Conservation (phyloP, 345 rosid genomes). For the Cochlearia excelsa region DNA sequence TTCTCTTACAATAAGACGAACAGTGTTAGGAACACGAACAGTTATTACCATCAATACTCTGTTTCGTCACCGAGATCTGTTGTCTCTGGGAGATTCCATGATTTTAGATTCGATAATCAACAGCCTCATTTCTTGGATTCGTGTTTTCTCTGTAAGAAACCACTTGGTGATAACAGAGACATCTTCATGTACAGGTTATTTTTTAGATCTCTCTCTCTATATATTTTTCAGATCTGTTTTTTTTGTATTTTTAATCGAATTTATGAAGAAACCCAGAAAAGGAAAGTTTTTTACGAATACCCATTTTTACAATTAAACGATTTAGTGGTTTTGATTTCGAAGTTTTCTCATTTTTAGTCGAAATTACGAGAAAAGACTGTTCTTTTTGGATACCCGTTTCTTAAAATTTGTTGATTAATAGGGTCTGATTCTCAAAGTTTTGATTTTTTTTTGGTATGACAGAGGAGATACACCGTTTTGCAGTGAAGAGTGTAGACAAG, state of each 20-base stretch:
- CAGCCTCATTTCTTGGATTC: constrained; percentile 65
- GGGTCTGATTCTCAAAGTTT: constrained; percentile 25
- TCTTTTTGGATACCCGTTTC: neutral
- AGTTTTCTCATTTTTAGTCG: neutral
- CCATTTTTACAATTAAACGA: neutral
- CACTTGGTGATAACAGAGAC: constrained; percentile 62
- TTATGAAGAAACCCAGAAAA: neutral
- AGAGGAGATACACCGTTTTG: constrained; percentile 93
- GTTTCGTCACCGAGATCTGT: constrained; percentile 57
- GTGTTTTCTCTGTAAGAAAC: constrained; percentile 72
- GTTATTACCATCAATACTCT: constrained; percentile 32
- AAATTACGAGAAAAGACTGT: neutral
- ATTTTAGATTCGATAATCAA: constrained; percentile 58
- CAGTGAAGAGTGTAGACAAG: constrained; percentile 82
- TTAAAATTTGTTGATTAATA: neutral
- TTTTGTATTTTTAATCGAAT: neutral
- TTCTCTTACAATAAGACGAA: constrained; percentile 39
- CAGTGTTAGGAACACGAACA: constrained; percentile 42
- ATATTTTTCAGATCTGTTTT: neutral
- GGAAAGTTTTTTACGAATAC: neutral
- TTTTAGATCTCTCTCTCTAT: constrained; percentile 13
- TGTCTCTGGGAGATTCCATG: constrained; percentile 51
- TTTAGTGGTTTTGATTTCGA: neutral
- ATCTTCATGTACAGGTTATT: constrained; percentile 80
- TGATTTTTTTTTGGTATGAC: constrained; percentile 23